Conservation (phyloP, 805 yeast species). For the Clavispora vitiphila region DNA sequence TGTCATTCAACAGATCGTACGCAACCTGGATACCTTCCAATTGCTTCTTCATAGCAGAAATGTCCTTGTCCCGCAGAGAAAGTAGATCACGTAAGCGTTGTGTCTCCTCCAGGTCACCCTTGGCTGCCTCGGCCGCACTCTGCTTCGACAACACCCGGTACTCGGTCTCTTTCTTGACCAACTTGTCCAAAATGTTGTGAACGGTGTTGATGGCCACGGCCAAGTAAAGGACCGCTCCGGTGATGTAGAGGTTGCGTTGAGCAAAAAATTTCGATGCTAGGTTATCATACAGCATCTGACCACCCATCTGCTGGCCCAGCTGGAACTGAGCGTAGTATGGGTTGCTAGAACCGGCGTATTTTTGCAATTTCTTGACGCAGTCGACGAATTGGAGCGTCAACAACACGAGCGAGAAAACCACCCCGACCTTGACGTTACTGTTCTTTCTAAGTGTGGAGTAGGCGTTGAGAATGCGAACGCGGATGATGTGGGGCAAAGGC, state of each 20-base stretch:
- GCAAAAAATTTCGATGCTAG: constrained; percentile 58
- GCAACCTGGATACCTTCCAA: constrained; percentile 46
- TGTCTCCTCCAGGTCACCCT: constrained; percentile 20
- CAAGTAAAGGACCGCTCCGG: constrained; percentile 59
- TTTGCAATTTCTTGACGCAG: constrained; percentile 42
- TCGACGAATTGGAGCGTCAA: constrained; percentile 50
- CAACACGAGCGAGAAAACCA: constrained; percentile 36
- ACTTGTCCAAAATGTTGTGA: constrained; percentile 45
- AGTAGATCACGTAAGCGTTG: constrained; percentile 33
- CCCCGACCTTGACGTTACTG: constrained; percentile 42
- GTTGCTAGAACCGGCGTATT: constrained; percentile 15
- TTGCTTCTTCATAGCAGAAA: constrained; percentile 47
- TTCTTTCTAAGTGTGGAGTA: constrained; percentile 30
- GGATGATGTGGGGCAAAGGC: constrained; percentile 49
- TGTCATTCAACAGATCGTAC: constrained; percentile 37
- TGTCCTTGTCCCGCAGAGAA: constrained; percentile 37
- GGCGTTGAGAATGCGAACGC: constrained; percentile 38
- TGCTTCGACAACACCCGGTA: constrained; percentile 17
- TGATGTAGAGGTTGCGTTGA: constrained; percentile 57
- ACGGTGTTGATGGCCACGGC: constrained; percentile 51
- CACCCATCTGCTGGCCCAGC: constrained; percentile 10
- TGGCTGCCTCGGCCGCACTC: neutral
- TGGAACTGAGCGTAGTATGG: constrained; percentile 16
- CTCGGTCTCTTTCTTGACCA: constrained; percentile 41
- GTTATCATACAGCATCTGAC: constrained; percentile 40